phyloP scores from a whole-genome alignment of 345 rosid genomes.

The Dimocarpus longan region DNA sequence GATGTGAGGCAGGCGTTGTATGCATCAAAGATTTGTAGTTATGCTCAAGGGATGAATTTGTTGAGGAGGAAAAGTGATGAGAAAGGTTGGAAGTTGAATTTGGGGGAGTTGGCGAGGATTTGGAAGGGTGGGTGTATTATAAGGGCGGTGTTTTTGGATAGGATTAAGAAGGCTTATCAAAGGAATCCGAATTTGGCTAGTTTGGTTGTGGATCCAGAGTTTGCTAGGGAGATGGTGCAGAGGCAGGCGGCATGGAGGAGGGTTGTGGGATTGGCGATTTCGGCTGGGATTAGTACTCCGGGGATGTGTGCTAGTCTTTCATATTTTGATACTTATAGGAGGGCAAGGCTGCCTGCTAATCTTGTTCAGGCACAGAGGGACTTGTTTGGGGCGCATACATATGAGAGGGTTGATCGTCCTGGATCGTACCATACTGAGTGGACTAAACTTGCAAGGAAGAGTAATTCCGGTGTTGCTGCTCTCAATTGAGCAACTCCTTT shows the following conservation, averaged over 20 bases:
- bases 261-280: slow-evolving; percentile 87
- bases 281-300: slow-evolving; percentile 92
- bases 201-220: slow-evolving; percentile 91
- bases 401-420: slow-evolving; percentile 83
- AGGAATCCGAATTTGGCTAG: slow-evolving; percentile 87
- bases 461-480: slow-evolving; percentile 46
- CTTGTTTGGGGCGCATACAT: slow-evolving; percentile 95
- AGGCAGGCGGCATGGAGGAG: slow-evolving; percentile 99
- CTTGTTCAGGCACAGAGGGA: slow-evolving; percentile 99
- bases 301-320: slow-evolving; percentile 98
- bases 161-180: slow-evolving; percentile 96
- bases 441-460: slow-evolving; percentile 81
- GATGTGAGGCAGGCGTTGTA: slow-evolving; percentile 94
- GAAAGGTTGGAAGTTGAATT: slow-evolving; percentile 82
- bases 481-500: slow-evolving; percentile 46
- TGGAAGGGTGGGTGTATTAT: slow-evolving; percentile 99
- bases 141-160: slow-evolving; percentile 91
- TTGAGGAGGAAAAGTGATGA: slow-evolving; percentile 87
- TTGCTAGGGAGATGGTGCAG: slow-evolving; percentile 95
- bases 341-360: slow-evolving; percentile 85
- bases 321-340: slow-evolving; percentile 92
- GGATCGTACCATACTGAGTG: slow-evolving; percentile 89
- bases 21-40: slow-evolving; percentile 93
- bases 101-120: slow-evolving; percentile 88
- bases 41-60: slow-evolving; percentile 96